Evolutionary conservation across 2,329 filamentous ascomycete genomes (phyloP), one percentile per base, ranked within the genome.

Genomic region (Zymoseptoria tritici): DNA sequence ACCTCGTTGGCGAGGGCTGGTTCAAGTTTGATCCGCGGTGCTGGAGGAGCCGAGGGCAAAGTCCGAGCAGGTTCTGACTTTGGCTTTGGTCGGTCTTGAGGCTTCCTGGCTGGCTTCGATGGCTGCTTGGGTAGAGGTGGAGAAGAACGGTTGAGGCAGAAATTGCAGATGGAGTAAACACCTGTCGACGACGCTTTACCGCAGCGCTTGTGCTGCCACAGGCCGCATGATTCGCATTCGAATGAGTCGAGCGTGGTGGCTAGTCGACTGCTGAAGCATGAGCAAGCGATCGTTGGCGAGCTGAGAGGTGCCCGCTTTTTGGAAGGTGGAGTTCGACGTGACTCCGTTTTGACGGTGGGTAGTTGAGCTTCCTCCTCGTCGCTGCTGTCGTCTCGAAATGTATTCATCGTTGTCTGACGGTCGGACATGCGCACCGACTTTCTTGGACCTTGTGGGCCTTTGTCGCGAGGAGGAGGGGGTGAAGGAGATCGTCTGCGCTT

Each of bases 1-100:
- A 66, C 57, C 42, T 64, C 64, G n/a, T 62, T 53, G 13, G 58
- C 42, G 55, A 64, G 60, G 19, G 49, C 55, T 16, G 58, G 54
- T 22, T 36, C 42, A 31, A 58, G 57, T 21, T 52, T 56, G 57
- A 5, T 26, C 20, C 13, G 22, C n/a, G 21, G 19, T 29, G 58
- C 51, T 42, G 58, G 19, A 9, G 36, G 22, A 6, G 55, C 55
- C 36, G 55, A 9, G 31, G n/a, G 31, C n/a, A 22, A 36, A 9
- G 51, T n/a, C 16, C 19, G 31, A 11, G 50, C 20, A 19, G 50
- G 50, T 11, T 26, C 52, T n/a, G 52, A 24, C 22, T 13, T 24
- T 5, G 22, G 52, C 9, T 29, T 53, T 31, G 22, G 22, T 53
- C 52, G 22, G 21, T 53, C 50, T 52, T 52, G 20, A 52, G 50